A percentile compares a stretch with the other conserved stretches of the same genome.
Evolutionary conservation across 73 alveolate species (phyloP).

Genomic region (Stentor roeselii): DNA sequence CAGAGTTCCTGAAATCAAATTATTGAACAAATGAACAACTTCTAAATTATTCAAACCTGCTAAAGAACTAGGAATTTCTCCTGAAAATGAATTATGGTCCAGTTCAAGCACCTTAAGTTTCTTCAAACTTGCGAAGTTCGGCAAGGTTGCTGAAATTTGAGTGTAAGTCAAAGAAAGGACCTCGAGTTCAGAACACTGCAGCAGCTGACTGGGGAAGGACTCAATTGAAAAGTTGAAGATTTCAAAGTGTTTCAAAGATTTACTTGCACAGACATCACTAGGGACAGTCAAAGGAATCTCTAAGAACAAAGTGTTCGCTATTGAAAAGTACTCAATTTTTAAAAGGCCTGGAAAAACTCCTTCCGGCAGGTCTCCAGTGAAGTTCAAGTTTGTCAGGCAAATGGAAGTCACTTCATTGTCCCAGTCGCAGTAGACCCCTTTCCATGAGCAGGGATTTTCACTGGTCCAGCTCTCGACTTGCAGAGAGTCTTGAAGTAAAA

Average conservation of each 20-base stretch:
- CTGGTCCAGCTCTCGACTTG: not conserved
- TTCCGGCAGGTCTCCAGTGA: not conserved
- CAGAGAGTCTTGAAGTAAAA: not conserved
- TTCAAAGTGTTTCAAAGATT: slow-evolving; percentile 1
- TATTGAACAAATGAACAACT: not conserved
- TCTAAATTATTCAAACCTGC: not conserved
- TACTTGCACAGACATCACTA: not conserved
- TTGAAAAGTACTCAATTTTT: not conserved
- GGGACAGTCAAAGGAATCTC: slow-evolving; percentile 9
- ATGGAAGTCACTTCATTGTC: slow-evolving; percentile 1
- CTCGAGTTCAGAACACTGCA: not conserved
- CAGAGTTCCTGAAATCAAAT: not conserved
- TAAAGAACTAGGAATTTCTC: not conserved
- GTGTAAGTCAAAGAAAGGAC: not conserved
- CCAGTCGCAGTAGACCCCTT: slow-evolving; percentile 21
- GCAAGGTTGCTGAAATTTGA: not conserved
- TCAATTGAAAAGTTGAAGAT: not conserved
- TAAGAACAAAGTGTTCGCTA: not conserved
- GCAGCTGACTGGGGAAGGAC: not conserved
- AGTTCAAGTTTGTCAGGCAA: not conserved
- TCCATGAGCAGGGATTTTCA: not conserved
- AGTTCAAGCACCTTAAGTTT: not conserved
- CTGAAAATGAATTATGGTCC: not conserved
- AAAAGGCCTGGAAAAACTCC: not conserved
- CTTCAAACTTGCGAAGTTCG: not conserved